phyloP scores from a whole-genome alignment of 768 basidiomycete genomes.

The Mycena olivaceomarginata region DNA sequence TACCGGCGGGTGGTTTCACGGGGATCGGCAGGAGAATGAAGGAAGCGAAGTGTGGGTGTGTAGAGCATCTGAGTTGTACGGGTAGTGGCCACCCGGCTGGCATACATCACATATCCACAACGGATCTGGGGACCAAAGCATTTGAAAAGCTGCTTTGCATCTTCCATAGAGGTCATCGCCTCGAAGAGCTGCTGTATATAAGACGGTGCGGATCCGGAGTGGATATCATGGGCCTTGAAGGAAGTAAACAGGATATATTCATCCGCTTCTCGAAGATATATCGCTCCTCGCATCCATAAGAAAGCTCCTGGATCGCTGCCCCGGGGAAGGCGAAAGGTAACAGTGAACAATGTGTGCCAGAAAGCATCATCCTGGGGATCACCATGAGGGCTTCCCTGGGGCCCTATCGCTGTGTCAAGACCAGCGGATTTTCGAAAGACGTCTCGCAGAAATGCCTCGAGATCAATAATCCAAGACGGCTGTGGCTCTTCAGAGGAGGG shows the following conservation, averaged over 20 bases:
- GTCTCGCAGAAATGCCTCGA: too few species aligned
- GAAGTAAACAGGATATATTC: neutral
- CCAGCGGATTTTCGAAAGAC: too few species aligned
- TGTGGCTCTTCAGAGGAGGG: too few species aligned
- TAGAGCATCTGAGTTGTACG: neutral
- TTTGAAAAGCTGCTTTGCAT: neutral
- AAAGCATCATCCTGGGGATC: neutral
- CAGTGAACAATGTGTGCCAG: neutral
- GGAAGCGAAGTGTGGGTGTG: neutral
- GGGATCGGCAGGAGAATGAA: neutral
- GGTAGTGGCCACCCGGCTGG: neutral
- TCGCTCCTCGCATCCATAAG: neutral
- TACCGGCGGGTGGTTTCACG: neutral
- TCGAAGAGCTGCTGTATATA: neutral
- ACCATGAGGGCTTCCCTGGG: neutral
- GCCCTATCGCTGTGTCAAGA: neutral
- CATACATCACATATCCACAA: conserved; percentile 5
- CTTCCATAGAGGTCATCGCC: neutral
- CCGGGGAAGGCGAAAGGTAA: neutral
- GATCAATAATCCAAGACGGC: too few species aligned
- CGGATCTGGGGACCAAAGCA: neutral
- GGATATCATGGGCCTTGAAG: conserved; percentile 14
- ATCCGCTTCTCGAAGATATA: neutral
- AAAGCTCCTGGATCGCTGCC: conserved; percentile 16
- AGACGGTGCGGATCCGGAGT: conserved; percentile 2